Base-by-base conservation (phyloP, 2,329 filamentous ascomycete genomes). In the Cladosporium phlei region DNA sequence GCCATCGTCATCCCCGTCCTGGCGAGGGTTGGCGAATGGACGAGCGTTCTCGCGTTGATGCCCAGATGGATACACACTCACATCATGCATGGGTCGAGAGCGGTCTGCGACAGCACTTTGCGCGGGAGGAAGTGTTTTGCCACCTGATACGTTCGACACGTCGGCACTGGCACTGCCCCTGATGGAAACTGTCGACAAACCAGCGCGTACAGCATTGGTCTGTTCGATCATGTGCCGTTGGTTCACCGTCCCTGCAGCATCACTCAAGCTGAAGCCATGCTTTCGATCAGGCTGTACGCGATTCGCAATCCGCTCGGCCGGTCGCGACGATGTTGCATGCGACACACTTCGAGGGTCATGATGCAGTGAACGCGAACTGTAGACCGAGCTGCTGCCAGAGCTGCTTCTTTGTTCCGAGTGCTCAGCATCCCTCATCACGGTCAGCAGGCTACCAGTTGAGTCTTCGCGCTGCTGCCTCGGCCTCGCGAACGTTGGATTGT, bases 401-500 rank as follows among this genome's bases (percentile, higher is more conserved):
- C 46, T 55, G 48, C 55, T 56, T 29, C 54, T 48, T 11, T 56
- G 60, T 10, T 57, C 56, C 21, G 55, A 53, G 4, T 63, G 55
- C 5, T 53, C 51, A 29, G 55, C 37, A 35, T 49, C 38, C 30
- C 52, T 51, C 29, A 59, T 56, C 2, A 55, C 52, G 4, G 64
- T 66, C n/a, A 65, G 54, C 5, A 67, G 44, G 52, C 67, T 71
- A 2, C 67, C 66, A 2, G 47, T 38, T 4, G 69, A 71, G 25
- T 57, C 59, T 22, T 69, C 65, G 24, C 66, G 60, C 32, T 69
- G 63, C 40, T 64, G 61, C 32, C 69, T 64, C 22, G 63, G 59
- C 22, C 59, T 62, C 19, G 64, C 65, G 2, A 64, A 33, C 4
- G 50, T 46, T 29, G 54, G 27, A 6, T 52, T 59, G 47, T 66